These are phyloP conservation scores for Melaleuca quinquenervia DNA, from an alignment of 345 rosid species.

Conservation along the genomic window DNA sequence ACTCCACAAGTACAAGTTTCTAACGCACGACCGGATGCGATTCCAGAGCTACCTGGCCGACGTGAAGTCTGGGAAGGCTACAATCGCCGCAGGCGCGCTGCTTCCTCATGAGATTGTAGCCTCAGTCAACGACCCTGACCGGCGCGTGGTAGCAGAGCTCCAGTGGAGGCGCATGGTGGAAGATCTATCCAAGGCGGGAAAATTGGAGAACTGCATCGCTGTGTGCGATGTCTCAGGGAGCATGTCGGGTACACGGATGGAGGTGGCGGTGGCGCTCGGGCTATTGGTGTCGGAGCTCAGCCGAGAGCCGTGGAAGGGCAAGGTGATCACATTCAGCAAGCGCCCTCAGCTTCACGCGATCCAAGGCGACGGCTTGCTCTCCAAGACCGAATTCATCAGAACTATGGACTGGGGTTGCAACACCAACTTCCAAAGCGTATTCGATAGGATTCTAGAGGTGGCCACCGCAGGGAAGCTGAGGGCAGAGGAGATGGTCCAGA, in stretches of 20 bases:
- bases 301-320: slow-evolving; percentile 57
- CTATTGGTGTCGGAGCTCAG: slow-evolving; percentile 38
- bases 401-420: slow-evolving; percentile 10
- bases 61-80: slow-evolving; percentile 33
- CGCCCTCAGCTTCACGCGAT: slow-evolving; percentile 26
- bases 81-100: slow-evolving; percentile 48
- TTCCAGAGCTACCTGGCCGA: slow-evolving; percentile 28
- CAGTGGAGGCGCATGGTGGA: slow-evolving; percentile 55
- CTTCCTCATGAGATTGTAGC: slow-evolving; percentile 54
- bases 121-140: slow-evolving; percentile 16
- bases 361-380: slow-evolving; percentile 12
- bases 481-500: slow-evolving; percentile 43
- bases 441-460: slow-evolving; percentile 35
- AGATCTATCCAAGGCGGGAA: slow-evolving; percentile 34
- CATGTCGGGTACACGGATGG: slow-evolving; percentile 37
- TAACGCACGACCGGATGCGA: slow-evolving; percentile 29
- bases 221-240: slow-evolving; percentile 50
- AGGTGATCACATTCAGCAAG: slow-evolving; percentile 39
- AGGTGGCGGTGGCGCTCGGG: slow-evolving; percentile 48
- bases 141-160: slow-evolving; percentile 44
- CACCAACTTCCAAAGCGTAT: slow-evolving; percentile 42
- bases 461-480: slow-evolving; percentile 28
- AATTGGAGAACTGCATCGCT: slow-evolving; percentile 42
- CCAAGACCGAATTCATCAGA: slow-evolving; percentile 29
- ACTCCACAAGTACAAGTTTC: slow-evolving; percentile 39